Percentiles rank a stretch among this genome's conserved stretches.
Conservation (phyloP, 371 early-diverging fungal genomes). For the Apophysomyces ossiformis region DNA sequence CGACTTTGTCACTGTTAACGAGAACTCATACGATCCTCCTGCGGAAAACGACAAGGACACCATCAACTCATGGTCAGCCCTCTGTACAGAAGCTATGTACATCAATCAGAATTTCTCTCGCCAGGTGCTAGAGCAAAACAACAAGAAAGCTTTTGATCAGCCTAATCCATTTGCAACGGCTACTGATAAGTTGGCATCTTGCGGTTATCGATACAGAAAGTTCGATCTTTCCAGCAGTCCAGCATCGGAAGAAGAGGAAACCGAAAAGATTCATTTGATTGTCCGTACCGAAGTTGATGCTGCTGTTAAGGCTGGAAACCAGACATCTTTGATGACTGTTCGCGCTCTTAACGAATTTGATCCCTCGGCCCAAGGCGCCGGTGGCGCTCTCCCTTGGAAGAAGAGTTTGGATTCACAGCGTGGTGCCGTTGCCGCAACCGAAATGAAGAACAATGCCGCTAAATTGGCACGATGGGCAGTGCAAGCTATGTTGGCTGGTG, state of each 20-base stretch:
- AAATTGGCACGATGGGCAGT: conserved; percentile 95
- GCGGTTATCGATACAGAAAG: conserved; percentile 89
- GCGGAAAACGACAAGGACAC: conserved; percentile 88
- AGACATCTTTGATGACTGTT: conserved; percentile 71
- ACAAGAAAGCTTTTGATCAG: conserved; percentile 59
- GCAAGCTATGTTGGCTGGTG: conserved; percentile 88
- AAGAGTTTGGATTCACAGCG: conserved; percentile 94
- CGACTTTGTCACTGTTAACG: conserved; percentile 91
- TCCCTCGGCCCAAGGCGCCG: conserved; percentile 83
- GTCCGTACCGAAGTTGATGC: conserved; percentile 94
- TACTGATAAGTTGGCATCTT: conserved; percentile 68
- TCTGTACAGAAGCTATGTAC: conserved; percentile 90
- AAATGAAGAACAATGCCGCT: conserved; percentile 97
- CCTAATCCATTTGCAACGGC: conserved; percentile 78
- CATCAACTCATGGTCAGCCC: conserved; percentile 85
- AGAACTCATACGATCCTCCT: conserved; percentile 93
- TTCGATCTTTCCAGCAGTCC: conserved; percentile 62
- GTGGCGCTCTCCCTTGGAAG: conserved; percentile 94
- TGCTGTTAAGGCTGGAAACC: conserved; percentile 63
- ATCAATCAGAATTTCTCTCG: conserved; percentile 87
- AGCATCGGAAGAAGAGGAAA: conserved; percentile 29
- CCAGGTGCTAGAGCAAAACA: conserved; percentile 76
- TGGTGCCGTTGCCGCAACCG: conserved; percentile 96
- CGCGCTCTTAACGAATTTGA: conserved; percentile 95
- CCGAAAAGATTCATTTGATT: conserved; percentile 65